phyloP scores from a whole-genome alignment of 2,329 filamentous ascomycete species.

The Trichoderma hamatum region DNA sequence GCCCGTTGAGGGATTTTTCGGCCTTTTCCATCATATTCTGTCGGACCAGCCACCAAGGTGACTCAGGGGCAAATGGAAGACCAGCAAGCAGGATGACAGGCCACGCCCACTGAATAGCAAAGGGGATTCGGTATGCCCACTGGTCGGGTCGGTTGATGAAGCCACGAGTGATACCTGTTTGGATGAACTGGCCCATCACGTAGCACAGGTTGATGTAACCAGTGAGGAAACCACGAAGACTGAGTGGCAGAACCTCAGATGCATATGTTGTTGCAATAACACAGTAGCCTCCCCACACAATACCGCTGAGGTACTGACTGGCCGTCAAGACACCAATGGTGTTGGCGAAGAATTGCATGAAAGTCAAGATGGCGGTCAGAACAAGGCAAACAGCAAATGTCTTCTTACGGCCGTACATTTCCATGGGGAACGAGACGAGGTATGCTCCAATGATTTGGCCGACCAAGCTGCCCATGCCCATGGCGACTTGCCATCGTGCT shows the following conservation, averaged over 20 bases:
- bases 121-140: constrained; percentile 53
- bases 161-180: constrained; percentile 38
- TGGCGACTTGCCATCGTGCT: constrained; percentile 53
- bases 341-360: constrained; percentile 51
- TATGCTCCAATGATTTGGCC: constrained; percentile 53
- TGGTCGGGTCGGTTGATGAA: constrained; percentile 39
- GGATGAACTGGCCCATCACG: constrained; percentile 50
- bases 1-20: constrained; percentile 8
- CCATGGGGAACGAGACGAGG: constrained; percentile 32
- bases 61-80: constrained; percentile 49
- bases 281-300: constrained; percentile 51
- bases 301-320: constrained; percentile 50
- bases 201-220: constrained; percentile 53
- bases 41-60: constrained; percentile 24
- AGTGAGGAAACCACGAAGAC: constrained; percentile 49
- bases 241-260: constrained; percentile 45
- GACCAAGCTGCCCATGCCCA: constrained; percentile 48
- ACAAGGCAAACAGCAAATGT: constrained; percentile 43
- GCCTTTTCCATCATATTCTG: constrained; percentile 26
- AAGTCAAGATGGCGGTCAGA: constrained; percentile 47
- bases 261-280: constrained; percentile 52
- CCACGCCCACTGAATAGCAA: constrained; percentile 54
- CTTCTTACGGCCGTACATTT: constrained; percentile 47
- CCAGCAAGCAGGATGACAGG: constrained; percentile 46
- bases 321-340: constrained; percentile 44